A percentile compares a stretch with the other conserved stretches of the same genome.
phyloP scores from a whole-genome alignment of 2,329 filamentous ascomycete species.

The Fusarium veterinarium region DNA sequence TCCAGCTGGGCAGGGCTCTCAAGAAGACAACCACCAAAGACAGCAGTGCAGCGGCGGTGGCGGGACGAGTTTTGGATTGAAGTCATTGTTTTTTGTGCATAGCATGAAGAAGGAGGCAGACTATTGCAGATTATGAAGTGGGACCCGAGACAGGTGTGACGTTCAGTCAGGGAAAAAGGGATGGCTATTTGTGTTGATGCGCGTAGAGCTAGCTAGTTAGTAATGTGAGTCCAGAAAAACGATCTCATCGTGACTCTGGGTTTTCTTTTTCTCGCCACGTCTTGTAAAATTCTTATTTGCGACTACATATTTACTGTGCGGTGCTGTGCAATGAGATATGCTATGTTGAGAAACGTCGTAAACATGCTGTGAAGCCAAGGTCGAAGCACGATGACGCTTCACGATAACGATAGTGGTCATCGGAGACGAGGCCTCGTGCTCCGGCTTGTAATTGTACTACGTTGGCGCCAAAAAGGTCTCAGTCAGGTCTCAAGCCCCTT shows the following conservation, averaged over 20 bases:
- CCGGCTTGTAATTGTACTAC: constrained; percentile 11
- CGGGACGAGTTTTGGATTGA: constrained; percentile 78
- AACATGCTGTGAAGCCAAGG: constrained; percentile 8
- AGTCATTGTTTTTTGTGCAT: constrained; percentile 11
- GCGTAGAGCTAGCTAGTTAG: constrained; percentile 19
- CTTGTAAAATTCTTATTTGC: constrained; percentile 17
- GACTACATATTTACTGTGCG: background rate
- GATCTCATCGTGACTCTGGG: constrained; percentile 12
- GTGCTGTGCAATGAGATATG: background rate
- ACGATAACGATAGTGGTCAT: background rate
- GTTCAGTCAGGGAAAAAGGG: constrained; percentile 5
- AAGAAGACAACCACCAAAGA: constrained; percentile 94
- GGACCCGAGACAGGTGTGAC: constrained; percentile 11
- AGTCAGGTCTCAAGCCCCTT: constrained; percentile 22
- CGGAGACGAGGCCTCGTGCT: constrained; percentile 2
- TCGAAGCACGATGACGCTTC: constrained; percentile 12
- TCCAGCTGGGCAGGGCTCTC: constrained; percentile 81
- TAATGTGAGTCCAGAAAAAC: constrained; percentile 30
- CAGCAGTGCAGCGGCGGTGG: constrained; percentile 76
- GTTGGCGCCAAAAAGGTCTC: constrained; percentile 15
- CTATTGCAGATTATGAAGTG: constrained; percentile 6
- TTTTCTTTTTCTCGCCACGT: constrained; percentile 18
- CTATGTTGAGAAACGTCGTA: constrained; percentile 10
- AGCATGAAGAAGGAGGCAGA: constrained; percentile 1
- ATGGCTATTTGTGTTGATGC: constrained; percentile 10